Conservation (phyloP, 1,284 basidiomycete genomes). For the Ceratobasidium sp. region DNA sequence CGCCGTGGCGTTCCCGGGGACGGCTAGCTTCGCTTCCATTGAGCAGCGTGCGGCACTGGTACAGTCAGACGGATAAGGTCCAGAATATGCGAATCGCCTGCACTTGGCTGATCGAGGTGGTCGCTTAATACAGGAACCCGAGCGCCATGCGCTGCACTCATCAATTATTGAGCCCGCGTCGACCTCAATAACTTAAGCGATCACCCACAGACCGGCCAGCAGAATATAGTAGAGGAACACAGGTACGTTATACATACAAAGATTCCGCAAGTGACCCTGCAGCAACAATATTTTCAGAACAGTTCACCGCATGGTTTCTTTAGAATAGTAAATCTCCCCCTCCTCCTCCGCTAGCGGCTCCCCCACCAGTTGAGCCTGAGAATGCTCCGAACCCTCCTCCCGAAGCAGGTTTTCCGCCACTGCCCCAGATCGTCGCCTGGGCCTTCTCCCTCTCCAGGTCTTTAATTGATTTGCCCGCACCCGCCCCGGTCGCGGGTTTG, state of each 20-base stretch:
- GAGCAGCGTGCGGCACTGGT: constrained; percentile 18
- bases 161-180: background rate
- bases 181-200: constrained; percentile 13
- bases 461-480: constrained; percentile 80
- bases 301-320: background rate
- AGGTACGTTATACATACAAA: constrained; percentile 36
- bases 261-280: constrained; percentile 8
- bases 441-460: constrained; percentile 90
- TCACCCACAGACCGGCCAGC: constrained; percentile 21
- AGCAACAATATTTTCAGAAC: constrained; percentile 2
- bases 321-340: constrained; percentile 50
- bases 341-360: constrained; percentile 39
- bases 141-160: background rate
- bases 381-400: constrained; percentile 36
- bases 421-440: constrained; percentile 79
- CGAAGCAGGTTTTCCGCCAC: constrained; percentile 28
- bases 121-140: constrained; percentile 34
- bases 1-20: constrained; percentile 38
- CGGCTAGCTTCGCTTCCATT: constrained; percentile 11
- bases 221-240: constrained; percentile 18
- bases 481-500: constrained; percentile 52
- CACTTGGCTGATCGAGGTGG: background rate
- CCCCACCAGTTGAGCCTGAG: constrained; percentile 23
- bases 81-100: background rate
- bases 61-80: constrained; percentile 1